A percentile compares a stretch with the other conserved stretches of the same genome.
phyloP scores from a whole-genome alignment of 768 basidiomycete genomes.

The Rhodocollybia butyracea region DNA sequence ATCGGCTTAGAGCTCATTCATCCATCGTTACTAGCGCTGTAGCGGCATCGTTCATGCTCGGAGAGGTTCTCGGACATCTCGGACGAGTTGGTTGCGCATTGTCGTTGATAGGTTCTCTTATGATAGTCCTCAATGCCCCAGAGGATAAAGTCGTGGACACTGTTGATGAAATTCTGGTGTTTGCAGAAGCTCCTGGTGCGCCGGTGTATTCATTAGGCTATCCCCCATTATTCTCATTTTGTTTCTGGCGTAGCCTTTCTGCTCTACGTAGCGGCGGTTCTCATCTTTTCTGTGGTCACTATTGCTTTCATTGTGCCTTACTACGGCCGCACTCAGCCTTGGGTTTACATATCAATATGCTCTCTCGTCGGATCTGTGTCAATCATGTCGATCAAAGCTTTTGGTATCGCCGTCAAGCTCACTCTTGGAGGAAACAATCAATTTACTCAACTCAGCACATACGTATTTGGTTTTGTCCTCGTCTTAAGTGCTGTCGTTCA shows the following conservation, averaged over 20 bases:
- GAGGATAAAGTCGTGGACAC: slow-evolving; percentile 91
- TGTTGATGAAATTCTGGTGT: slow-evolving; percentile 89
- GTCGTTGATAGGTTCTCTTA: slow-evolving; percentile 82
- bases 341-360: slow-evolving; percentile 95
- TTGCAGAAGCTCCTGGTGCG: slow-evolving; percentile 88
- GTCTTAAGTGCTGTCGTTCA: slow-evolving; percentile 83
- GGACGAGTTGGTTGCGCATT: slow-evolving; percentile 84
- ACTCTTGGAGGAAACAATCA: slow-evolving; percentile 93
- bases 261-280: slow-evolving; percentile 82
- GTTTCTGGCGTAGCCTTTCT: slow-evolving; percentile 64
- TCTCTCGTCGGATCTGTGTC: slow-evolving; percentile 93
- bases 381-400: slow-evolving; percentile 98
- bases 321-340: slow-evolving; percentile 82
- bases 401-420: slow-evolving; percentile 94
- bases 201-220: neutral
- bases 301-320: slow-evolving; percentile 82
- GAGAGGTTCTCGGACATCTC: slow-evolving; percentile 91
- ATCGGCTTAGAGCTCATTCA: neutral
- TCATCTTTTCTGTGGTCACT: slow-evolving; percentile 81
- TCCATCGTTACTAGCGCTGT: slow-evolving; percentile 59
- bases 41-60: slow-evolving; percentile 87
- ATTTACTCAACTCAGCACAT: slow-evolving; percentile 92
- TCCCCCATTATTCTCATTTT: neutral
- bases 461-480: slow-evolving; percentile 85
- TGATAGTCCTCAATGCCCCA: slow-evolving; percentile 95